Base-by-base conservation (phyloP, 2,329 filamentous ascomycete genomes). In the Pseudocercospora musae region DNA sequence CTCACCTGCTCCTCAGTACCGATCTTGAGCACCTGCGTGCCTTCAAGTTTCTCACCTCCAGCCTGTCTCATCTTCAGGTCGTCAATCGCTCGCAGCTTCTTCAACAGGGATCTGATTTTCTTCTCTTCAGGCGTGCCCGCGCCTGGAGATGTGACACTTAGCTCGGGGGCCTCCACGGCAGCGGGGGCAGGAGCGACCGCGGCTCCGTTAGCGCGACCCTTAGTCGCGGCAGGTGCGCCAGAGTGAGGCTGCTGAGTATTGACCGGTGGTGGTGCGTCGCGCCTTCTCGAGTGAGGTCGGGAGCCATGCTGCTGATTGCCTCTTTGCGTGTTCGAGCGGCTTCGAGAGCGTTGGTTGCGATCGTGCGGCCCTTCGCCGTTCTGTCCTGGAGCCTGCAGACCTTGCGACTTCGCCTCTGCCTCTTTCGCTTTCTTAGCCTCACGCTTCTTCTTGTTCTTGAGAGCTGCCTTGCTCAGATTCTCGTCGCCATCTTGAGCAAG, bases 391-490 rank as follows among this genome's bases (percentile, higher is more conserved):
- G 81, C 80, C 52, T 23, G 68, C 61, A 18, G 76, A 62, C 80
- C 78, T 59, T 74, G 70, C 49, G 80, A 79, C 69, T 87, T 88
- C 55, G 85, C 86, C 18, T 91, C 90, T 5, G 82, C 85, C 52
- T 95, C 92, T 75, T 93, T 95, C 57, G 86, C 85, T 80, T 97
- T 98, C 84, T 96, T 97, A 69, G 91, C 91, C 69, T 91, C 89
- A 50, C 95, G 87, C 85, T 98, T 98, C 86, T 98, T 98, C 86
- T 98, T 98, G 80, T 97, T 97, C 85, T 97, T 97, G 70, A 91
- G 81, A 11, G 90, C 92, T 58, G 89, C 87, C 80, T 95, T 96
- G 66, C 90, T 93, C 65, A 95, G 76, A 69, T 85, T 88, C 69
- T 91, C 90, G 64, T 92, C 89, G 48, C 88, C 80, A 78, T 88